A percentile compares a stretch with the other conserved stretches of the same genome.
phyloP scores from a whole-genome alignment of 1,139 yeast species.

The Meyerozyma elateridarum region DNA sequence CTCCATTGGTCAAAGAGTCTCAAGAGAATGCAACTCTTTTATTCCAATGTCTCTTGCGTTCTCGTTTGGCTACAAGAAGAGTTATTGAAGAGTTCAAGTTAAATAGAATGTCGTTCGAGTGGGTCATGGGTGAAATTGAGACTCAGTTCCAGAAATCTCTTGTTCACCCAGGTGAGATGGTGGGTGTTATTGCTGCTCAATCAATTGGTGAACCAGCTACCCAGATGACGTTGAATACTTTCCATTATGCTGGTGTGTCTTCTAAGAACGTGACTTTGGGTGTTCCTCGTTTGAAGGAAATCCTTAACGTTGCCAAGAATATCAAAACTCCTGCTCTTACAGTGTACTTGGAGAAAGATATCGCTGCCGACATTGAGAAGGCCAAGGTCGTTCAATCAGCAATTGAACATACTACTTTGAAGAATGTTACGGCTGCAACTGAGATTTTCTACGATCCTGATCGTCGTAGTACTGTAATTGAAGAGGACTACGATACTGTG shows the following conservation, averaged over 20 bases:
- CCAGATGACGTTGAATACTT: constrained; percentile 97
- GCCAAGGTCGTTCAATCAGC: constrained; percentile 96
- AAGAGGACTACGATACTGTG: constrained; percentile 94
- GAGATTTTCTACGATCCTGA: constrained; percentile 98
- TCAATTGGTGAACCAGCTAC: constrained; percentile 99
- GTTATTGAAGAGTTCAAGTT: constrained; percentile 87
- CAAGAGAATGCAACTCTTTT: constrained; percentile 88
- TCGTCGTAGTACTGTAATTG: constrained; percentile 92
- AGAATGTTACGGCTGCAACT: constrained; percentile 94
- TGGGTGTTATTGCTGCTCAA: constrained; percentile 98
- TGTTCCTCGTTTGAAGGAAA: constrained; percentile 99
- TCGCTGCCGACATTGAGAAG: constrained; percentile 82
- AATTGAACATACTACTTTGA: constrained; percentile 91
- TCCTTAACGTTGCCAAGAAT: constrained; percentile 95
- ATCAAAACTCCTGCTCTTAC: constrained; percentile 98
- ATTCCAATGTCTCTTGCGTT: constrained; percentile 88
- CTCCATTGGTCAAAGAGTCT: constrained; percentile 72
- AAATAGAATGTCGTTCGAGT: constrained; percentile 82
- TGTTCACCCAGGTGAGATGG: constrained; percentile 99
- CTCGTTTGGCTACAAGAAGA: constrained; percentile 87
- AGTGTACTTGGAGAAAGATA: constrained; percentile 76
- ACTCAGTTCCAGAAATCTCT: constrained; percentile 88
- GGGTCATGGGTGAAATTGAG: constrained; percentile 94
- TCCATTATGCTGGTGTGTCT: constrained; percentile 99
- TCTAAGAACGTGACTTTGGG: constrained; percentile 98